A percentile compares a stretch with the other conserved stretches of the same genome.
Evolutionary conservation across 2,329 filamentous ascomycete genomes (phyloP).

Genomic region (Aspergillus jensenii): DNA sequence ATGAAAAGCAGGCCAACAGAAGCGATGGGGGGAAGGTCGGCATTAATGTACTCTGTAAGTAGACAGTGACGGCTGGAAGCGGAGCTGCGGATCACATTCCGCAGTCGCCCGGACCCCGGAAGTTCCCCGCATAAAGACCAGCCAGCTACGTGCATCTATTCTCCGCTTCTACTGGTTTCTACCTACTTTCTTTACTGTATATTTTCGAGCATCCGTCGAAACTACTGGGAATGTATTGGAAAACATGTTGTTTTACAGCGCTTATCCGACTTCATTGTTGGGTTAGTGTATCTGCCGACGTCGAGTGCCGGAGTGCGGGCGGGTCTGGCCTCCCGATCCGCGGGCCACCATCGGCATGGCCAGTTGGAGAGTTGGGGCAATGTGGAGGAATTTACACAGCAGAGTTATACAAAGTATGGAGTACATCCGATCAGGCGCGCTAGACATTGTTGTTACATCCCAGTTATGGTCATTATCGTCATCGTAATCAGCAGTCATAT

Average conservation of each 20-base stretch:
- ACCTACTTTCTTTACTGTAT: no score
- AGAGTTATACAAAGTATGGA: background rate
- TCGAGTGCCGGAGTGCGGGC: slow-evolving; percentile 1
- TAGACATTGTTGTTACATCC: slow-evolving; percentile 2
- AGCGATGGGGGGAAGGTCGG: background rate
- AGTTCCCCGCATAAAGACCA: slow-evolving; percentile 15
- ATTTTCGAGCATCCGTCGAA: background rate
- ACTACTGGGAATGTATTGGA: no score
- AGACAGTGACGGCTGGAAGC: slow-evolving; percentile 10
- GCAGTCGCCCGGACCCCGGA: slow-evolving; percentile 17
- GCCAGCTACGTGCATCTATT: background rate
- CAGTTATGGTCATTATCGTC: slow-evolving; percentile 11
- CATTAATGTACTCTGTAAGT: background rate
- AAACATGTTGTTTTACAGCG: background rate
- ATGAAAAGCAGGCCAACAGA: background rate
- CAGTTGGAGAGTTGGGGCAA: background rate
- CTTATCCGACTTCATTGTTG: background rate
- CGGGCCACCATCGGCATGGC: slow-evolving; percentile 13
- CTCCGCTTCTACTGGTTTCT: no score
- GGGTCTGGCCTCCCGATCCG: slow-evolving; percentile 17
- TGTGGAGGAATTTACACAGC: background rate
- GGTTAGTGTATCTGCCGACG: background rate
- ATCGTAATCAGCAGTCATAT: slow-evolving; percentile 8
- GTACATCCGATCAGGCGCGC: background rate
- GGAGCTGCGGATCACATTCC: slow-evolving; percentile 23